Conservation (phyloP, 192 early-diverging fungal genomes). For the Coemansia asiatica region DNA sequence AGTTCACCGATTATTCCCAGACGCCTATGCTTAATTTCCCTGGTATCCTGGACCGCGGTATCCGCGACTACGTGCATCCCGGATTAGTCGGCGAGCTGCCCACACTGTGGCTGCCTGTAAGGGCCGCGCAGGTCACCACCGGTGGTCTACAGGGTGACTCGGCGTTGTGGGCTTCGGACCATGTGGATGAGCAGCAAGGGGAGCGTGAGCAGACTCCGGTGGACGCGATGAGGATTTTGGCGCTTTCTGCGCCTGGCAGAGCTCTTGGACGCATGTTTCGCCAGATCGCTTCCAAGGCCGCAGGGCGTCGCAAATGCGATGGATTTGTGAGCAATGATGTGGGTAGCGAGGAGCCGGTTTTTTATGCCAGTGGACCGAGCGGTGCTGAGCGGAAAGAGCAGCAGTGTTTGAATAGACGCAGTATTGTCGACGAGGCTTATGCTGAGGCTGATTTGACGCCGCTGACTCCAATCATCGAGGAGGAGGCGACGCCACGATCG, state of each 20-base stretch:
- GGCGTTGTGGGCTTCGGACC: background rate
- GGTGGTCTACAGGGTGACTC: background rate
- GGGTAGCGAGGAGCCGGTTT: background rate
- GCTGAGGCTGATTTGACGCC: background rate
- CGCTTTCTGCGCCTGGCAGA: conserved; percentile 12
- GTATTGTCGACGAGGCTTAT: background rate
- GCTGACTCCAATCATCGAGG: conserved; percentile 16
- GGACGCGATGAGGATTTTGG: background rate
- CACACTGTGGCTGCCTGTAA: conserved; percentile 70
- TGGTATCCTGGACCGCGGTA: conserved; percentile 74
- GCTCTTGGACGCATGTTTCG: background rate
- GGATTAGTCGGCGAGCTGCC: conserved; percentile 68
- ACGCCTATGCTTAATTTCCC: conserved; percentile 73
- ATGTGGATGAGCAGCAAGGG: background rate
- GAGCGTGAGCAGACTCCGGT: conserved; percentile 3
- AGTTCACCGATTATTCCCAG: conserved; percentile 67
- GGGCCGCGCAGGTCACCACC: background rate
- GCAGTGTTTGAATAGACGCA: background rate
- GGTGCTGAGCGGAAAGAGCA: background rate
- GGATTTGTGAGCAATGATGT: background rate
- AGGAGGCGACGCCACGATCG: conserved; percentile 14
- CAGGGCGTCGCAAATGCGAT: background rate
- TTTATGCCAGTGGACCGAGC: background rate
- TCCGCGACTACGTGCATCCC: conserved; percentile 67
- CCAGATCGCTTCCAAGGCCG: background rate